phyloP scores from a whole-genome alignment of 345 rosid species.

The Triadica sebifera region DNA sequence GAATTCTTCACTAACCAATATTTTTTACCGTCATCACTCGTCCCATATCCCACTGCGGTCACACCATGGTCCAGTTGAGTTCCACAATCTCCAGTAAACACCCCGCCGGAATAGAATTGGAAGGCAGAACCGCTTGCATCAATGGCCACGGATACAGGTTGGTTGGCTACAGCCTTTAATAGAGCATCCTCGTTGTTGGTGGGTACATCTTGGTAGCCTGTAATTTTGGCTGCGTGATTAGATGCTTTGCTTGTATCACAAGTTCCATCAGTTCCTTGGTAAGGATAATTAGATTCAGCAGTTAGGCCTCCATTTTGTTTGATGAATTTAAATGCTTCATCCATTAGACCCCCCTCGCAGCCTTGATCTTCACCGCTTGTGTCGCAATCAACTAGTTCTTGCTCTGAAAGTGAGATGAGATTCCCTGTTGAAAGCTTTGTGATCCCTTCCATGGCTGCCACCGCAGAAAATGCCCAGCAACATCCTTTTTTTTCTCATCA shows the following conservation, averaged over 20 bases:
- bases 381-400: slow-evolving; percentile 53
- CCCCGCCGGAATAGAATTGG: slow-evolving; percentile 20
- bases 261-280: slow-evolving; percentile 5
- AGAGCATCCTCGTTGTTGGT: slow-evolving; percentile 19
- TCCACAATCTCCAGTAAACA: slow-evolving; percentile 20
- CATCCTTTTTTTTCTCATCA: slow-evolving; percentile 22
- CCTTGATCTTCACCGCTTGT: slow-evolving; percentile 14
- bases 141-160: slow-evolving; percentile 26
- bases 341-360: slow-evolving; percentile 32
- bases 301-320: slow-evolving; percentile 32
- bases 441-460: slow-evolving; percentile 54
- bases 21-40: neutral
- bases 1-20: slow-evolving; percentile 27
- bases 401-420: slow-evolving; percentile 43
- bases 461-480: slow-evolving; percentile 57
- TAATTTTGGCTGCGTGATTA: slow-evolving; percentile 6
- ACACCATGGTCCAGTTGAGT: slow-evolving; percentile 23
- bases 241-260: neutral
- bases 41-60: slow-evolving; percentile 24
- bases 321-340: slow-evolving; percentile 31
- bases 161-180: slow-evolving; percentile 21
- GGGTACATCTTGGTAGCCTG: slow-evolving; percentile 16
- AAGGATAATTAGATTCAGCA: slow-evolving; percentile 31
- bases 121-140: slow-evolving; percentile 23
- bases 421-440: slow-evolving; percentile 38